These are phyloP conservation scores for Xylaria sp. DNA, from an alignment of 2,329 filamentous ascomycete genomes.

Conservation along the genomic window DNA sequence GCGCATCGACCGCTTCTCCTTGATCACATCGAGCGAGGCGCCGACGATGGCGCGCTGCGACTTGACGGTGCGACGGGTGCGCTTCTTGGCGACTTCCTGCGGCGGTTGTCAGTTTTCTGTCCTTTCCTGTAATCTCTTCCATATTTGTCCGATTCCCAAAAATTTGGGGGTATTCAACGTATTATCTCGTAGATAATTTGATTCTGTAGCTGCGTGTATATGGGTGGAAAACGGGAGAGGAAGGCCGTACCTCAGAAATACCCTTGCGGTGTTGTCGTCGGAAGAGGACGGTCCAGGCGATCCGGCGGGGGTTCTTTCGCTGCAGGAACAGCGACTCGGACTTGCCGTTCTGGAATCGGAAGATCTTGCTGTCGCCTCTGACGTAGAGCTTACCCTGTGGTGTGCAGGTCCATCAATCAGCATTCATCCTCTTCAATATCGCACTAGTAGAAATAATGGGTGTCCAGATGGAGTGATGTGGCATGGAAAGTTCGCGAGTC, in stretches of 20 bases:
- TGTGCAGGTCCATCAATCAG: slow-evolving; percentile 38
- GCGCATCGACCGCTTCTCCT: slow-evolving; percentile 94
- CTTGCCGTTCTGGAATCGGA: slow-evolving; percentile 99
- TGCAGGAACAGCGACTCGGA: slow-evolving; percentile 99
- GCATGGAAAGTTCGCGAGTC: background rate
- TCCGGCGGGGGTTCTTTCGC: slow-evolving; percentile 99
- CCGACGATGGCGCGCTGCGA: slow-evolving; percentile 98
- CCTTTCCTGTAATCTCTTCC: background rate
- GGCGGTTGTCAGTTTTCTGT: slow-evolving; percentile 44
- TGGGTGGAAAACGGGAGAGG: slow-evolving; percentile 9
- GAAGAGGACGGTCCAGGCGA: slow-evolving; percentile 98
- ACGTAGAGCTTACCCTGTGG: slow-evolving; percentile 97
- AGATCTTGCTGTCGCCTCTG: slow-evolving; percentile 99
- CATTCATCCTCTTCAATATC: slow-evolving; percentile 8
- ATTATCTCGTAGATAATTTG: no score
- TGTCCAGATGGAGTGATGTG: background rate
- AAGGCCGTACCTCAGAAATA: slow-evolving; percentile 96
- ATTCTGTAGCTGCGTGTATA: background rate
- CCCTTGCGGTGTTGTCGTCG: slow-evolving; percentile 99
- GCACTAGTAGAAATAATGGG: background rate
- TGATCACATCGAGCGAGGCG: slow-evolving; percentile 99
- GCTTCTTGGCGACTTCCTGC: slow-evolving; percentile 99
- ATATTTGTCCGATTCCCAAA: background rate
- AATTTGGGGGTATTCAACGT: background rate
- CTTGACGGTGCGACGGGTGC: slow-evolving; percentile 97